Base-by-base conservation (phyloP, 2,329 filamentous ascomycete genomes). In the Colletotrichum costaricense region DNA sequence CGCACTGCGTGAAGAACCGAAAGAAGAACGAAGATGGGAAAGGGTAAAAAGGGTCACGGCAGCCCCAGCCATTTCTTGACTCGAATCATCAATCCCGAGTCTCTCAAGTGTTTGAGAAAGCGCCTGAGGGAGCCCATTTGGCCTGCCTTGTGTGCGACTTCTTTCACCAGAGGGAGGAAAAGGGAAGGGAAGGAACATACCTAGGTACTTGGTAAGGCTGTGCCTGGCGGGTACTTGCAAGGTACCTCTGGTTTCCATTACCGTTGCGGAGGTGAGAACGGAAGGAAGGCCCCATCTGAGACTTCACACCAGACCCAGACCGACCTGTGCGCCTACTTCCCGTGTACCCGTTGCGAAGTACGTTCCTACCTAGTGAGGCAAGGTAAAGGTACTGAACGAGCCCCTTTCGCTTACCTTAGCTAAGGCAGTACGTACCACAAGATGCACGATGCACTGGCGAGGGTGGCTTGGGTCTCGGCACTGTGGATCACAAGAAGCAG, bases 381-480 rank as follows among this genome's bases (percentile, higher is more conserved):
- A 42, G 16, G 38, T 5, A 42, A 42, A 42, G 16, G 38, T 5
- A 42, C 38, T 16, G 19, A 12, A 49, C 16, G 42, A n/a, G 42
- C 42, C 42, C 42, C 42, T 49, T 49, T 49, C 19, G 19, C 42
- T 49, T 49, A 49, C 42, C 16, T 49, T 49, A 49, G 7, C 42
- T 49, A 49, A 49, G 42, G 19, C 42, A 49, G 42, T n/a, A 49
- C 19, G 19, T 49, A n/a, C 42, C 42, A 2, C 19, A 49, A 19
- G 19, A 49, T 19, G 19, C 42, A 49, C 42, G 42, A 49, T 49
- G 42, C 42, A 49, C 38, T 42, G 24, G 42, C 14, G n/a, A 38
- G 65, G 19, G 70, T 70, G 70, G 70, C 70, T 73, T 65, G 55
- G 70, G 35, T 30, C 70, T 73, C 70, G 70, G 70, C 19, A 49